Evolutionary conservation across 768 basidiomycete species (phyloP).

Genomic region (Solioccasus polychromus): DNA sequence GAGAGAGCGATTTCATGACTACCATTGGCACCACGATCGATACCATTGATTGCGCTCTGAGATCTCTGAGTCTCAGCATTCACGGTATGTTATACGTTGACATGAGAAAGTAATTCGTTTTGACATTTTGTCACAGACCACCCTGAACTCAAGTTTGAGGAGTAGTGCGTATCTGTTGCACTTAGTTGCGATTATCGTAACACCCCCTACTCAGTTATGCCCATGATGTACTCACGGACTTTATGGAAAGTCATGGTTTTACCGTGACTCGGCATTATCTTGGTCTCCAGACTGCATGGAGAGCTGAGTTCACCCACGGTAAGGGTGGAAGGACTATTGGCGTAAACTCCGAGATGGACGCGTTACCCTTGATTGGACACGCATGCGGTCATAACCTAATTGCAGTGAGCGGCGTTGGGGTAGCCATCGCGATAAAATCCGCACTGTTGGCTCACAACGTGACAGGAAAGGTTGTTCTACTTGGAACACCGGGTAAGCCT

Average conservation of each 20-base stretch:
- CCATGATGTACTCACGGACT: conserved; percentile 64
- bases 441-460: conserved; percentile 62
- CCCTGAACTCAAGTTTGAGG: conserved; percentile 66
- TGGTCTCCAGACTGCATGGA: conserved; percentile 73
- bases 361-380: conserved; percentile 53
- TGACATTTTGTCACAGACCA: conserved; percentile 43
- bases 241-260: conserved; percentile 69
- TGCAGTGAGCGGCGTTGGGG: conserved; percentile 71
- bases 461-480: conserved; percentile 64
- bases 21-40: conserved; percentile 57
- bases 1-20: conserved; percentile 38
- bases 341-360: conserved; percentile 77
- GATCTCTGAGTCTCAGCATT: conserved; percentile 65
- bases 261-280: conserved; percentile 68
- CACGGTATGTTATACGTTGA: conserved; percentile 49
- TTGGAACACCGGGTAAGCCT: conserved; percentile 70
- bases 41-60: conserved; percentile 48
- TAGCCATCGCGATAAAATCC: conserved; percentile 69
- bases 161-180: conserved; percentile 44
- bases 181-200: conserved; percentile 7
- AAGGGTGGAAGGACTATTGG: conserved; percentile 64
- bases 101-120: not conserved
- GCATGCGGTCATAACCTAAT: conserved; percentile 86
- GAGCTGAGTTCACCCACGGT: conserved; percentile 64
- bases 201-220: conserved; percentile 49